phyloP scores from a whole-genome alignment of 495 filamentous ascomycete species.

The Astrocystis sublimbata region DNA sequence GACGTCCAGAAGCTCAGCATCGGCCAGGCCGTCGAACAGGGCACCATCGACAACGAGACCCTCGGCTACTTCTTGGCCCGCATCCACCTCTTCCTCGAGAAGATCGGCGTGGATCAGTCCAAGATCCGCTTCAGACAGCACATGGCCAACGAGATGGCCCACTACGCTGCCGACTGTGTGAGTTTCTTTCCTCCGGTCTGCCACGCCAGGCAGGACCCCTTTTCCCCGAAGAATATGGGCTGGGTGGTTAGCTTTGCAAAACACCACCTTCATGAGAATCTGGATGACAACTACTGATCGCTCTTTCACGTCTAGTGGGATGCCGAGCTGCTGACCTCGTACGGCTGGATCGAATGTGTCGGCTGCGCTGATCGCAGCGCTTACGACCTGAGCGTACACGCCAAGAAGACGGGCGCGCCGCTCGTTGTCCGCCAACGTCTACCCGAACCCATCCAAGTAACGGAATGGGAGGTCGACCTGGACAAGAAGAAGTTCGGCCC shows the following conservation, averaged over 20 bases:
- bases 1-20: slow-evolving; percentile 54
- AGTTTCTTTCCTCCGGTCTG: not conserved
- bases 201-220: not conserved
- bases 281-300: slow-evolving; percentile 3
- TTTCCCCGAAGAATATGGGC: not conserved
- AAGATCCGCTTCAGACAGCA: slow-evolving; percentile 71
- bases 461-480: slow-evolving; percentile 62
- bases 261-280: not conserved
- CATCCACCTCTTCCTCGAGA: slow-evolving; percentile 63
- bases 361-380: slow-evolving; percentile 70
- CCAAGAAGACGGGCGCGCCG: slow-evolving; percentile 60
- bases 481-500: slow-evolving; percentile 69
- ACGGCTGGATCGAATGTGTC: slow-evolving; percentile 72
- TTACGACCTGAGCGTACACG: slow-evolving; percentile 66
- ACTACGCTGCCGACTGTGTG: slow-evolving; percentile 65
- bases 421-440: slow-evolving; percentile 60
- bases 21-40: slow-evolving; percentile 59
- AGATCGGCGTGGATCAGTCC: slow-evolving; percentile 59
- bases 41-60: slow-evolving; percentile 68
- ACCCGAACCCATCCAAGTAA: slow-evolving; percentile 55
- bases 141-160: slow-evolving; percentile 74
- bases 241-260: not conserved
- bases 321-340: slow-evolving; percentile 63
- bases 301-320: slow-evolving; percentile 49
- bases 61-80: slow-evolving; percentile 69